Evolutionary conservation across 306 rosid genomes (phyloP), one percentile per base, ranked within the genome.

Genomic region (Spatholobus suberectus): DNA sequence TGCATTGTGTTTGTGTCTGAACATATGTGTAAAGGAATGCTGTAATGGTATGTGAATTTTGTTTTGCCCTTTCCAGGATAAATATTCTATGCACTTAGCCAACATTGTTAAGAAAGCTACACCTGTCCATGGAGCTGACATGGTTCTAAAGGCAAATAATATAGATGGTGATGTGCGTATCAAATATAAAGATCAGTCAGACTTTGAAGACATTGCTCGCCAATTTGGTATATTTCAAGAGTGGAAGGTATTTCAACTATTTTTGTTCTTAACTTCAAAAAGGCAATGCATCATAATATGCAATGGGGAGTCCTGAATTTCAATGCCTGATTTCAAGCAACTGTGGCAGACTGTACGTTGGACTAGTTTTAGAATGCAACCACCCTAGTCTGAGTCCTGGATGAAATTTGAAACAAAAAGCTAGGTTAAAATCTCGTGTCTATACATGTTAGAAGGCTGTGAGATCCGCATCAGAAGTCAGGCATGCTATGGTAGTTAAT

Each of bases 151-250:
- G 91, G 91, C 95, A 85, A 49, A 66, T 57, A 92, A 91, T 81
- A 88, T 91, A 74, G 89, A 55, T 47, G 92, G 94, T 21, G 98
- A 95, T 83, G 91, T 95, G 72, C 91, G 93, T 29, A 76, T 93
- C 68, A 86, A 82, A 51, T 95, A 95, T 79, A 51, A 18, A 44
- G 89, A 93, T 90, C 96, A 92, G 77, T 73, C 80, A 9, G 90
- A 90, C 78, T 95, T 95, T 54, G 93, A 90, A 82, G 87, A 82
- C 84, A 88, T 93, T 47, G 99, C 99, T 5, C 54, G 84, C 63
- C 92, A 92, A 79, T 95, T 95, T 63, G 98, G 98, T 85, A 88
- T 95, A 78, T 95, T 95, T 73, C 90, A 95, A 86, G 99, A 95
- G 80, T 95, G 99, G 99, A 95, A 95, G 99, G 99, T 95, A 73